phyloP scores from a whole-genome alignment of 228 moss, liverwort and hornwort species.

The Sphagnum magellanicum region DNA sequence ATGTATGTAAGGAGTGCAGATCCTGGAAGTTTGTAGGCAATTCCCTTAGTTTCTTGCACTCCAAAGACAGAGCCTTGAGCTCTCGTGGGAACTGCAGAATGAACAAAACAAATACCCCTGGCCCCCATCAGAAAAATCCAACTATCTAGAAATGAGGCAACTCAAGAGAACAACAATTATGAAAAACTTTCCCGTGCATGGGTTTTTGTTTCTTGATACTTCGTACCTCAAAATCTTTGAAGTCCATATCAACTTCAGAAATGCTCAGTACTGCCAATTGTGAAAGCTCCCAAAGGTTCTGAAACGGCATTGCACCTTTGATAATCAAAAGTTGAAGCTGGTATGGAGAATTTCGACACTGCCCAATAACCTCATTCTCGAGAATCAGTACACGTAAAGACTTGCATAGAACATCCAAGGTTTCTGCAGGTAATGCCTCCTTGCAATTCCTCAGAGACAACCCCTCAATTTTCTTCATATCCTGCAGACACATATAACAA shows the following conservation, averaged over 20 bases:
- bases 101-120: neutral
- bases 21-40: conserved; percentile 17
- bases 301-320: conserved; percentile 50
- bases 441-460: conserved; percentile 49
- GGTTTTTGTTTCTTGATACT: neutral
- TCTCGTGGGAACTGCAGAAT: conserved; percentile 27
- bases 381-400: conserved; percentile 69
- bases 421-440: conserved; percentile 41
- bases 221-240: conserved; percentile 32
- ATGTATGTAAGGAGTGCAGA: conserved; percentile 19
- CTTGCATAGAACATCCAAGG: conserved; percentile 33
- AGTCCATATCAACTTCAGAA: conserved; percentile 49
- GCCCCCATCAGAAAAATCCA: neutral
- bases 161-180: neutral
- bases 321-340: conserved; percentile 54
- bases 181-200: neutral
- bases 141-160: neutral
- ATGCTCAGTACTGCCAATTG: conserved; percentile 41
- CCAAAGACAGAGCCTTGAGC: conserved; percentile 27
- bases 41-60: conserved; percentile 17
- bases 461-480: conserved; percentile 34
- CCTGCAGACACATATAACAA: conserved; percentile 9
- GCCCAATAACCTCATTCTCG: conserved; percentile 46
- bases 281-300: conserved; percentile 28
- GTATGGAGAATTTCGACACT: conserved; percentile 32